Base-by-base conservation (phyloP, 805 yeast genomes). In the Yamadazyma nakazawae region DNA sequence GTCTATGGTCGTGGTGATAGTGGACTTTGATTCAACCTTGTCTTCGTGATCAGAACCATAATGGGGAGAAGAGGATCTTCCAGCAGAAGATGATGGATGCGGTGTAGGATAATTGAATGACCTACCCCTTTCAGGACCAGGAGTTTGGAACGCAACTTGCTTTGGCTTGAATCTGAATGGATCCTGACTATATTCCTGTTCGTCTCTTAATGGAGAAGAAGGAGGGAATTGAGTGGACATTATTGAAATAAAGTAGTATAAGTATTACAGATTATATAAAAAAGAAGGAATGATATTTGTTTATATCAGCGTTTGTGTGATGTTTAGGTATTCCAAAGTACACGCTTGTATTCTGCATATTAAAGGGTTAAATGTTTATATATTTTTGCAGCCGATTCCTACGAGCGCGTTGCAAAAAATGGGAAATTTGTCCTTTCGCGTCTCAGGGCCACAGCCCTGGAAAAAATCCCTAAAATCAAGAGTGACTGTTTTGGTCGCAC, bases 71-170 rank as follows among this genome's bases (percentile, higher is more conserved):
- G 76, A 72, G 3, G 74, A 68, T 39, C 76, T 57, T 11, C 71
- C 73, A 21, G 60, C 40, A 9, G 73, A 58, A 1, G 77, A 72
- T 2, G 89, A 83, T 0, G 92, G 90, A 53, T 81, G 78, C 17
- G 92, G 92, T 0, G 90, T 84, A 11, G 88, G 88, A 55, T 81
- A 37, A 55, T 64, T 47, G 55, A 41, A 45, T 14, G 43, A 26
- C 41, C 51, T 30, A 19, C 45, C 44, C 25, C 46, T 16, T 14
- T 5, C 28, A n/a, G 21, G 5, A 34, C n/a, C 39, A 21, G 37
- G 31, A 17, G 40, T 3, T n/a, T 25, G 21, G 13, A 32, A 12
- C 6, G 37, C 44, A 28, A 30, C 37, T 25, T 14, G 34, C 21
- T 19, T 37, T n/a, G 39, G 34, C 17, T 43, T 43, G 11, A 28